Conservation (phyloP, 2,329 filamentous ascomycete species). For the Truncatella angustata region DNA sequence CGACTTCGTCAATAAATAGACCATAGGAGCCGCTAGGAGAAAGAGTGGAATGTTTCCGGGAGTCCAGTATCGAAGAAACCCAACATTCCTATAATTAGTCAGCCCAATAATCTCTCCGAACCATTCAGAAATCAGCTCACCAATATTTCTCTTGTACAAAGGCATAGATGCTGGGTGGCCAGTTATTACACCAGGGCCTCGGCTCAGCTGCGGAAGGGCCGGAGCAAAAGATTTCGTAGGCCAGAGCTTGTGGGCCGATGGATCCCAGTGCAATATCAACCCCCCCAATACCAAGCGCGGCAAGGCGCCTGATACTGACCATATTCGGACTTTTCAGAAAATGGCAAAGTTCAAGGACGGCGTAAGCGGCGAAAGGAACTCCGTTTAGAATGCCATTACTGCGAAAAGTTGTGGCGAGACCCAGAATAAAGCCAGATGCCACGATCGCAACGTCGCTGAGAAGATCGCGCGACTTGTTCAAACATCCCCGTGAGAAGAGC, state of each 20-base stretch:
- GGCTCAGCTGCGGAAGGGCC: slow-evolving; percentile 28
- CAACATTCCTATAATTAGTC: slow-evolving; percentile 66
- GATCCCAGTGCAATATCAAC: slow-evolving; percentile 65
- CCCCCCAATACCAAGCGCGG: slow-evolving; percentile 64
- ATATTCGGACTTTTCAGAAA: slow-evolving; percentile 34
- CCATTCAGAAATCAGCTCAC: slow-evolving; percentile 50
- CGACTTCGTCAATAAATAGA: slow-evolving; percentile 66
- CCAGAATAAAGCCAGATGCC: slow-evolving; percentile 66
- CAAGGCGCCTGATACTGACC: slow-evolving; percentile 48
- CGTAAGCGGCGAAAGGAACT: slow-evolving; percentile 68
- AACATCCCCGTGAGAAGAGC: slow-evolving; percentile 58
- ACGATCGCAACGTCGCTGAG: slow-evolving; percentile 52
- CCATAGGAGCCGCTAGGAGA: slow-evolving; percentile 74
- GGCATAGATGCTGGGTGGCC: slow-evolving; percentile 83
- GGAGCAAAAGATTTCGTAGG: slow-evolving; percentile 70
- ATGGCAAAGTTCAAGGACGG: slow-evolving; percentile 37
- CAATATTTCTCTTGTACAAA: slow-evolving; percentile 92
- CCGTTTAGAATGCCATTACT: slow-evolving; percentile 88
- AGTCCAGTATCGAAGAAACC: slow-evolving; percentile 89
- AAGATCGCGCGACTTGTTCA: slow-evolving; percentile 25
- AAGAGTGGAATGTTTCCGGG: slow-evolving; percentile 84
- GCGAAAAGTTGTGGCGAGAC: slow-evolving; percentile 69
- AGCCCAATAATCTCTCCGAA: slow-evolving; percentile 15
- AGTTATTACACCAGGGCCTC: slow-evolving; percentile 71
- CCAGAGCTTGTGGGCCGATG: slow-evolving; percentile 69